Base-by-base conservation (phyloP, 2,329 filamentous ascomycete genomes). In the Hymenoscyphus repandus region DNA sequence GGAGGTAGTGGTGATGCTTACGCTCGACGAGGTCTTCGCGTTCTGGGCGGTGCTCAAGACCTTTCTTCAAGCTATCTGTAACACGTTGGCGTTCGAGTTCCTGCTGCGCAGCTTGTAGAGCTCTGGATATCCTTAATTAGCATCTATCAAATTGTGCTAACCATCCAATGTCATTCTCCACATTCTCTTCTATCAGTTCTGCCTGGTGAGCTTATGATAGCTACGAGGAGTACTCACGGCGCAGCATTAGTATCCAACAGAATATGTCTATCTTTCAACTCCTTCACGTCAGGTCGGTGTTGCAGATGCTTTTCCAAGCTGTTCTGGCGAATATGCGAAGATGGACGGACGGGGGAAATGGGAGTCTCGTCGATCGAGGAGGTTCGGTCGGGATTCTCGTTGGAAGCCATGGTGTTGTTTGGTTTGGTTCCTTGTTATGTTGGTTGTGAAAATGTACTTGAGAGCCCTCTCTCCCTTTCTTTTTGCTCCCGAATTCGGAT, bases 21-120 rank as follows among this genome's bases (percentile, higher is more conserved):
- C 88, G 86, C 66, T 93, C 86, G 56, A 96, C 74, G 18, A 96
- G 76, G 63, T 89, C 82, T 33, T 89, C 80, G 51, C 87, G 83
- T 18, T 90, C 79, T 4, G 82, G 80, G 13, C 84, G 71, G 51
- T 79, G 75, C 59, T 80, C 76, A 11, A 88, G 72, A 22, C 79
- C 76, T 67, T 83, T 85, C 69, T 82, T 84, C 56, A 87, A 67
- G 57, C 70, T 80, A 64, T 87, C 82, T 10, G 76, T 76, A 13
- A 78, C 76, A 51, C 76, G 74, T 65, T 85, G 82, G 56, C 82
- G 79, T 60, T 84, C 82, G 38, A 88, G 77, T 58, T 85, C 82
- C 40, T 76, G 74, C 46, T 77, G 76, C 50, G 74, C 73, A 13
- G 79, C 75, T 69, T 87, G 84, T 33, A 88, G 73, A 22, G 82